Evolutionary conservation across 495 filamentous ascomycete species (phyloP), one percentile per base, ranked within the genome.

Genomic region (Thozetella sp.): DNA sequence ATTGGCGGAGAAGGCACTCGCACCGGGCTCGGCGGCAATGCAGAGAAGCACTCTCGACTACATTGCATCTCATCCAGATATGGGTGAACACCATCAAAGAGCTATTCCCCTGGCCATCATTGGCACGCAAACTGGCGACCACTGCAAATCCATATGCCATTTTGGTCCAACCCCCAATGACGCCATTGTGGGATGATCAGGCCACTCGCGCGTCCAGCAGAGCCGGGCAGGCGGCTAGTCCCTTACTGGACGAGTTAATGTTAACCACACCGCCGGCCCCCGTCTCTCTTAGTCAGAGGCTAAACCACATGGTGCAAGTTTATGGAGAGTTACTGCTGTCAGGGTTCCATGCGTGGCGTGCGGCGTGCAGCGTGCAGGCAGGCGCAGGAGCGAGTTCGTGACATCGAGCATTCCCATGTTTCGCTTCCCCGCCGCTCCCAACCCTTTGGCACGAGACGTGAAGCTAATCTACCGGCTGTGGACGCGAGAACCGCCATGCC

Each of bases 211-310:
- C 30, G 30, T 37, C 30, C 6, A 37, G 30, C 30, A 37, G 6
- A 15, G 6, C 30, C 30, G 43, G 20, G 43, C 43, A 10, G 20
- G 6, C 20, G 12, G 43, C 30, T 6, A 37, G 43, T 10, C 43
- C 43, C 10, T n/a, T 48, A n/a, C 43, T 19, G 43, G 3, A 3
- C 4, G 43, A 15, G n/a, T 48, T 48, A 48, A 48, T 48, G 43
- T 48, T 48, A 48, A 48, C 43, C n/a, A 48, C 43, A 48, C 43
- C 43, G 43, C 43, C 43, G 20, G 43, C 43, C 3, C 43, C n/a
- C n/a, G n/a, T 48, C 43, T 48, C n/a, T 48, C 43, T 48, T 48
- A 48, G 43, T 48, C 43, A 48, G 43, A 48, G 20, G 43, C 43
- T 15, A 48, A 3, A 48, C 11, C 43, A 48, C 43, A n/a, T 48